Evolutionary conservation across 2,329 filamentous ascomycete species (phyloP).

Genomic region (Hymenoscyphus infarciens): DNA sequence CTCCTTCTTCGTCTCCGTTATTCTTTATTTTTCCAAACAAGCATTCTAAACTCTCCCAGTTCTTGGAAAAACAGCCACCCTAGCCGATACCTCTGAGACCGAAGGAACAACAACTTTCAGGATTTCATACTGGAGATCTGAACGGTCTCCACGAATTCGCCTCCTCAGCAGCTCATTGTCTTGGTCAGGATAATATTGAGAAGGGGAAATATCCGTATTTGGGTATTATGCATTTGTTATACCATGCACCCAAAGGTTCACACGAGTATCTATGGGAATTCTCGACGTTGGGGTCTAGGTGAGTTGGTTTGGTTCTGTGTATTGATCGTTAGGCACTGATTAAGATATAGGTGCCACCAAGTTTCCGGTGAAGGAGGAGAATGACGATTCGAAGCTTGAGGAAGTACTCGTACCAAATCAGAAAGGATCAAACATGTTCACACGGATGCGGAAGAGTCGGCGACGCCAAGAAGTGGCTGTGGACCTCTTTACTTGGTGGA

Average conservation of each 20-base stretch:
- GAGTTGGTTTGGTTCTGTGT: background rate
- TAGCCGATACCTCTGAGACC: constrained; percentile 9
- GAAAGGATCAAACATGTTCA: background rate
- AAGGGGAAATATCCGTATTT: constrained; percentile 7
- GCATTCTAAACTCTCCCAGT: background rate
- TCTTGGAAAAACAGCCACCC: constrained; percentile 6
- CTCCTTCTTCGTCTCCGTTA: background rate
- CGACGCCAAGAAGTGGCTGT: background rate
- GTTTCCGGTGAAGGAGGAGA: background rate
- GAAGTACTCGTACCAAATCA: background rate
- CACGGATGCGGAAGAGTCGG: background rate
- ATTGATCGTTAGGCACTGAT: background rate
- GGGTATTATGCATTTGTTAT: constrained; percentile 7
- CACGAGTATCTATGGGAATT: constrained; percentile 9
- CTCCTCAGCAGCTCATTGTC: constrained; percentile 2
- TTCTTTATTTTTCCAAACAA: background rate
- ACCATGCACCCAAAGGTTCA: constrained; percentile 7
- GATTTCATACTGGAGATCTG: constrained; percentile 11
- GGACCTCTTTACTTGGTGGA: too few relatives aligned
- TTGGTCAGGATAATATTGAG: constrained; percentile 4
- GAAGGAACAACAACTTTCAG: constrained; percentile 6
- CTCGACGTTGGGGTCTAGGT: constrained; percentile 2
- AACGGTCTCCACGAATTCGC: constrained; percentile 8
- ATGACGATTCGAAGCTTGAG: background rate
- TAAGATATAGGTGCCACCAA: background rate